Percentiles rank a stretch among this genome's conserved stretches.
Evolutionary conservation across 225 moss, liverwort and hornwort genomes (phyloP).

Genomic region (Marchantia polymorpha): DNA sequence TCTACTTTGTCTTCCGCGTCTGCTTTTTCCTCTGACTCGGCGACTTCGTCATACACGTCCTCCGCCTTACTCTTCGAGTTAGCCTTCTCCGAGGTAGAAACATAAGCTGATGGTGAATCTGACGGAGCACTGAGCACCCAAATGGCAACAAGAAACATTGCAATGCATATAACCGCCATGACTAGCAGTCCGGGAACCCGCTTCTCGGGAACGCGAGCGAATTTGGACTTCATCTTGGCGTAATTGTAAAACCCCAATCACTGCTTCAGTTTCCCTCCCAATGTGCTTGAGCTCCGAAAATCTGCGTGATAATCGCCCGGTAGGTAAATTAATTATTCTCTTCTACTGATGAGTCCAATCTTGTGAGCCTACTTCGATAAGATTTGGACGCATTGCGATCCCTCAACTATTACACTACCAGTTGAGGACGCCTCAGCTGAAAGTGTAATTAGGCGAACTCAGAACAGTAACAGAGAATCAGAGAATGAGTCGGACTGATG

Average conservation of each 20-base stretch:
- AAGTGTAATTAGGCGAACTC: too few species aligned
- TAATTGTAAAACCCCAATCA: background rate
- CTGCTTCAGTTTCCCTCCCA: background rate
- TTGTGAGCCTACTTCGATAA: too few species aligned
- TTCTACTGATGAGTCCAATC: too few species aligned
- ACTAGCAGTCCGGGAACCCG: conserved; percentile 48
- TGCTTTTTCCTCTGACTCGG: conserved; percentile 21
- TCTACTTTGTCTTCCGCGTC: conserved; percentile 15
- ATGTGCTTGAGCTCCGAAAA: background rate
- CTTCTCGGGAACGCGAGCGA: conserved; percentile 41
- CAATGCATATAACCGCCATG: conserved; percentile 40
- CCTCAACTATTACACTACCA: too few species aligned
- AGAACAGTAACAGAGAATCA: too few species aligned
- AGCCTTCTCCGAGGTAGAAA: conserved; percentile 1
- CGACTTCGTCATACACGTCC: background rate
- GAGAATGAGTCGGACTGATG: too few species aligned
- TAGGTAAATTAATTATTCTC: too few species aligned
- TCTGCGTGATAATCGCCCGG: background rate
- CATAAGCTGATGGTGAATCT: conserved; percentile 14
- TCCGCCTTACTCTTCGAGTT: background rate
- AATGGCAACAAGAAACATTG: conserved; percentile 61
- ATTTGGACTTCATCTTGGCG: conserved; percentile 38
- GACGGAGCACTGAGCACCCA: conserved; percentile 62
- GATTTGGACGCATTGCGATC: too few species aligned
- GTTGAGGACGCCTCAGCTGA: too few species aligned